phyloP scores from a whole-genome alignment of 2,329 filamentous ascomycete species.

The Scolecobasidium constrictum region DNA sequence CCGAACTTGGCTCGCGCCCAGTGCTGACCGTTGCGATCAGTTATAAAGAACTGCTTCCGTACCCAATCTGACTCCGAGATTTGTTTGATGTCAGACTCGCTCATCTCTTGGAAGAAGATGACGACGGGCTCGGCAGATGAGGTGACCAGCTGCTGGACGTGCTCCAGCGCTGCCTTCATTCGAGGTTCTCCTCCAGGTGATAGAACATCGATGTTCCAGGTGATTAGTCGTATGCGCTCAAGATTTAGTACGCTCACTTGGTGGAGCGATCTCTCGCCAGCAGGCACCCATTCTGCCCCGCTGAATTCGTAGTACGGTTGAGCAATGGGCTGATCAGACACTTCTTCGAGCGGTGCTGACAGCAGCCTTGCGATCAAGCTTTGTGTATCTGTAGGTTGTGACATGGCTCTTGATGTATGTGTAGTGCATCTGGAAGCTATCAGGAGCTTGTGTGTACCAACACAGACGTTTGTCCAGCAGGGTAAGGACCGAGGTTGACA shows the following conservation, averaged over 20 bases:
- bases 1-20: slow-evolving; percentile 14
- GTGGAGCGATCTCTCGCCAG: neutral
- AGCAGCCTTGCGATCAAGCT: neutral
- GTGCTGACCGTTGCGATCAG: slow-evolving; percentile 36
- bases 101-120: slow-evolving; percentile 45
- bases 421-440: too few relatives aligned
- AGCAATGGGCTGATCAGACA: neutral
- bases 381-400: neutral
- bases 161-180: slow-evolving; percentile 29
- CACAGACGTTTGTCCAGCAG: too few relatives aligned
- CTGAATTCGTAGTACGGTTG: neutral
- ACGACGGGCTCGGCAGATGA: slow-evolving; percentile 22
- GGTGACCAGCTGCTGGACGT: slow-evolving; percentile 24
- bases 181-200: slow-evolving; percentile 25
- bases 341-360: neutral
- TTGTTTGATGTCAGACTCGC: slow-evolving; percentile 30
- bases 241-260: neutral
- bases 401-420: too few relatives aligned
- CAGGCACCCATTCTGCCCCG: neutral
- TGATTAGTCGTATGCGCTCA: slow-evolving; percentile 19
- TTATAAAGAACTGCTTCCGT: slow-evolving; percentile 17
- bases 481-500: too few relatives aligned
- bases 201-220: slow-evolving; percentile 41
- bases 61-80: slow-evolving; percentile 39
- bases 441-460: too few relatives aligned